phyloP scores from a whole-genome alignment of 176 grass and related monocot genomes.

The Oryza nivara region DNA sequence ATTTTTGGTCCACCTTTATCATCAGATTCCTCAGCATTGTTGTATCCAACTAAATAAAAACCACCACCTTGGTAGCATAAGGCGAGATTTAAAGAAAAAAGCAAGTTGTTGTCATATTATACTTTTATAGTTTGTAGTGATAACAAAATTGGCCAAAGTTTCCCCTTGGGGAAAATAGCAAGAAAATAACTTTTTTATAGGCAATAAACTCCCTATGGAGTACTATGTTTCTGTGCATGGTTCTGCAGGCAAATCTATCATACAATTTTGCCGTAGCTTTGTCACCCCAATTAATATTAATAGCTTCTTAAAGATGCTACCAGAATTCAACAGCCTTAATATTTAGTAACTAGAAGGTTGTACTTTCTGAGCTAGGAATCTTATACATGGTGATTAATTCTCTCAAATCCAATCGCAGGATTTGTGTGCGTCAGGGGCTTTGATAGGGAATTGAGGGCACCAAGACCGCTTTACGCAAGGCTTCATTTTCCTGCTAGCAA shows the following conservation, averaged over 20 bases:
- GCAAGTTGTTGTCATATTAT: no score
- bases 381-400: not conserved
- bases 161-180: no score
- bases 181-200: no score
- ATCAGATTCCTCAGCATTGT: no score
- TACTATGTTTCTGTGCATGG: no score
- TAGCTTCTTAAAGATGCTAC: not conserved
- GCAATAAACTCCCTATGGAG: no score
- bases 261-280: not conserved
- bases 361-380: not conserved
- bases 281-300: not conserved
- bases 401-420: conserved; percentile 38
- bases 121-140: no score
- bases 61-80: no score
- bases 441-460: conserved; percentile 55
- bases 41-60: no score
- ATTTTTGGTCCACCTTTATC: no score
- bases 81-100: no score
- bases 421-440: conserved; percentile 76
- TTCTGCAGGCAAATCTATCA: not conserved
- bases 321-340: not conserved
- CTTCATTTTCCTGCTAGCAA: conserved; percentile 71
- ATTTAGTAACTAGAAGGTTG: not conserved
- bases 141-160: no score
- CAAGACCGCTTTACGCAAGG: conserved; percentile 69